Conservation (phyloP, 371 early-diverging fungal genomes). For the Batkoa obscura region DNA sequence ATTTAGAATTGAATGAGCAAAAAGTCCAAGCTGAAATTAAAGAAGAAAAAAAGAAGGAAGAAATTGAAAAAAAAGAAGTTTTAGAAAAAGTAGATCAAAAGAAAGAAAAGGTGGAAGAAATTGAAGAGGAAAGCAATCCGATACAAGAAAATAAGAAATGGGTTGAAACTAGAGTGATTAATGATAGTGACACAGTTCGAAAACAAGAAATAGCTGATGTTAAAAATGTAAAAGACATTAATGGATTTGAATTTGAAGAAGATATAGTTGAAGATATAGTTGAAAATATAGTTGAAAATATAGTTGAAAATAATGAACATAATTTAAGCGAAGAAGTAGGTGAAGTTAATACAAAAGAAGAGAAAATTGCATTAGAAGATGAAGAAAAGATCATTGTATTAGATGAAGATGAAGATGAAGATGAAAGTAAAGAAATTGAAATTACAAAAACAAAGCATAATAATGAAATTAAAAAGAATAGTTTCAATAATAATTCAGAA, state of each 20-base stretch:
- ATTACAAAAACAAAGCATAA: not conserved
- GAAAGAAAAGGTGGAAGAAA: not conserved
- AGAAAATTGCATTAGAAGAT: not conserved
- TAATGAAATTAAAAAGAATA: not conserved
- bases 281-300: too few relatives aligned
- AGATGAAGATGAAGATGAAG: not conserved
- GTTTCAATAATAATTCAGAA: not conserved
- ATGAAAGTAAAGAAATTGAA: not conserved
- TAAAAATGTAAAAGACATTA: too few relatives aligned
- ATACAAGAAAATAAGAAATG: not conserved
- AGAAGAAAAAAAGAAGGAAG: not conserved
- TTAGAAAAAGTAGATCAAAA: not conserved
- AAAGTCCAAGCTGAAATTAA: not conserved
- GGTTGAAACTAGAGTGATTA: not conserved
- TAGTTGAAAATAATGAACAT: too few relatives aligned
- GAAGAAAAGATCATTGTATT: not conserved
- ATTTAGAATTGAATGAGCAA: too few relatives aligned
- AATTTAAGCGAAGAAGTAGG: too few relatives aligned
- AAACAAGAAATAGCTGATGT: too few relatives aligned
- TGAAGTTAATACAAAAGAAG: too few relatives aligned
- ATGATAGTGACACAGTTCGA: not conserved
- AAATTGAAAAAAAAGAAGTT: not conserved
- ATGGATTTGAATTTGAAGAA: too few relatives aligned
- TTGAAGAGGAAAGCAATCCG: not conserved
- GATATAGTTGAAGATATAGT: too few relatives aligned